phyloP scores from a whole-genome alignment of 1,284 basidiomycete species.

The Apiotrichum domesticum region DNA sequence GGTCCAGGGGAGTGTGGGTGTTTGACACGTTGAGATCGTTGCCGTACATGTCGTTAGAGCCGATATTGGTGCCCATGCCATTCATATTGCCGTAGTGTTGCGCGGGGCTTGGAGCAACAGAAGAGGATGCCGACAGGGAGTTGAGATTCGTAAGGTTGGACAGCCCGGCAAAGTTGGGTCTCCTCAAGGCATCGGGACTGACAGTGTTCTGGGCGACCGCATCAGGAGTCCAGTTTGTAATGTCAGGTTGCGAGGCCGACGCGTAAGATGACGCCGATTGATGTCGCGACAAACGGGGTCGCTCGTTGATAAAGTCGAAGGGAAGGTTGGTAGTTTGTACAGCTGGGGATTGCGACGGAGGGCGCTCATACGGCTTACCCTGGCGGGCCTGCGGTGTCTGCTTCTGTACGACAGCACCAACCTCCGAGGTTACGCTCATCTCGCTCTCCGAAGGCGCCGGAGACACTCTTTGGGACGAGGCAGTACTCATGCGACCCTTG shows the following conservation, averaged over 20 bases:
- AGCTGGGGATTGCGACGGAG: constrained; percentile 31
- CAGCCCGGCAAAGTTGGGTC: constrained; percentile 29
- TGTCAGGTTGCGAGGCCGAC: constrained; percentile 7
- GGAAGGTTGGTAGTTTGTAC: constrained; percentile 19
- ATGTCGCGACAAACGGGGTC: constrained; percentile 23
- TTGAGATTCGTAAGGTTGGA: constrained; percentile 10
- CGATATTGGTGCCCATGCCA: constrained; percentile 7
- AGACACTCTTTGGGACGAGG: constrained; percentile 35
- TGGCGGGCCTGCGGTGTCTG: constrained; percentile 35
- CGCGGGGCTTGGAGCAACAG: constrained; percentile 15
- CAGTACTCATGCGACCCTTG: constrained; percentile 33
- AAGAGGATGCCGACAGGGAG: constrained; percentile 15
- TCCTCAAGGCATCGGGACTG: constrained; percentile 32
- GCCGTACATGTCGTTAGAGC: constrained; percentile 10
- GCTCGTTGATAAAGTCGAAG: constrained; percentile 21
- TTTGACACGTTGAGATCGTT: constrained; percentile 5
- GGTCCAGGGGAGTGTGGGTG: constrained; percentile 5
- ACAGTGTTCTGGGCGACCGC: constrained; percentile 25
- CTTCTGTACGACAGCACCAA: constrained; percentile 37
- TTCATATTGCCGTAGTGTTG: constrained; percentile 5
- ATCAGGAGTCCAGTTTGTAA: constrained; percentile 16
- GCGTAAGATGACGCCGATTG: constrained; percentile 25
- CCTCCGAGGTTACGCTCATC: constrained; percentile 37
- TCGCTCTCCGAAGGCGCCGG: constrained; percentile 40
- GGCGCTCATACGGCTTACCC: constrained; percentile 41